Conservation (phyloP, 345 rosid genomes). For the Eucalyptus regnans region DNA sequence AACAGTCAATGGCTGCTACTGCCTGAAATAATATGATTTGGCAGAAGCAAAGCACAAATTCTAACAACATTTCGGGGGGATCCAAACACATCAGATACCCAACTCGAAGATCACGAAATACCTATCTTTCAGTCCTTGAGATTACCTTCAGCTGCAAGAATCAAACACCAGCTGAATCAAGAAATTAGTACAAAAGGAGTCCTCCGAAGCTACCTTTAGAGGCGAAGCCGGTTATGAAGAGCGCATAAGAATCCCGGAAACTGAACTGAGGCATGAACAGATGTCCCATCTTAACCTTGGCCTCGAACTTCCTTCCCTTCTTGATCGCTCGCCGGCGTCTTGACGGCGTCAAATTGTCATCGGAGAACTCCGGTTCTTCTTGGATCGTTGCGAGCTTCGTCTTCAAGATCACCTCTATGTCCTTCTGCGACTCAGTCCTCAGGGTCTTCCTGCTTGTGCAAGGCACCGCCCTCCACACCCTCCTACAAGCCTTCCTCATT, state of each 20-base stretch:
- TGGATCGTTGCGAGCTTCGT: conserved; percentile 16
- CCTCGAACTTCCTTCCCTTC: neutral
- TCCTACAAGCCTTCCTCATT: conserved; percentile 6
- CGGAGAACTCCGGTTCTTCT: conserved; percentile 2
- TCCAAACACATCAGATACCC: neutral
- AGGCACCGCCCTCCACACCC: conserved; percentile 21
- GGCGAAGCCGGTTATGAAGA: conserved; percentile 4
- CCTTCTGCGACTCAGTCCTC: conserved; percentile 13
- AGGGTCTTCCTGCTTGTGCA: conserved; percentile 6
- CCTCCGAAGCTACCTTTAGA: conserved; percentile 15
- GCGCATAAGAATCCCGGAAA: conserved; percentile 6
- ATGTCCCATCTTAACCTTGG: neutral
- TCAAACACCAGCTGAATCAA: neutral
- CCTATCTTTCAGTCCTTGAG: neutral
- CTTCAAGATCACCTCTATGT: conserved; percentile 21
- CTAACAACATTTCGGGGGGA: neutral
- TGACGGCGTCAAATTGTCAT: neutral
- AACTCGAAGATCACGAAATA: neutral
- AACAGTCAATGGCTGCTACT: neutral
- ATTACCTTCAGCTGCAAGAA: neutral
- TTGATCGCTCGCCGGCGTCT: neutral
- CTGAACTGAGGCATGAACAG: conserved; percentile 3
- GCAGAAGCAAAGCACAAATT: neutral
- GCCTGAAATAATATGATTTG: neutral
- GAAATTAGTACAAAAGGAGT: neutral